phyloP scores from a whole-genome alignment of 2,329 filamentous ascomycete genomes.

The Emmonsiellopsis sp. region DNA sequence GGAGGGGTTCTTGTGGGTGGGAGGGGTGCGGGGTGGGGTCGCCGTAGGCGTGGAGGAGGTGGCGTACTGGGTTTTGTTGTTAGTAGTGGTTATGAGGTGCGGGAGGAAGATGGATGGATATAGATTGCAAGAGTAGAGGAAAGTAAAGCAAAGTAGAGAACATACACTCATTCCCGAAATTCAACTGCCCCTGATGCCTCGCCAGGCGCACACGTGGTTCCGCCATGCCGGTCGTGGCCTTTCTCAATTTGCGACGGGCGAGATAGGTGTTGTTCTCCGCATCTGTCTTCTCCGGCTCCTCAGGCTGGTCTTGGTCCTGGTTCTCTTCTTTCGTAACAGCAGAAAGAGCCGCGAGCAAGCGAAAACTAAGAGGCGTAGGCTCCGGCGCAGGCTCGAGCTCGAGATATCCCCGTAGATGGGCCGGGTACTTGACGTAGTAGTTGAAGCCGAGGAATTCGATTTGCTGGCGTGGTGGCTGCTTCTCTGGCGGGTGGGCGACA shows the following conservation, averaged over 20 bases:
- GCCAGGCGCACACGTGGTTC: slow-evolving; percentile 68
- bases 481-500: neutral
- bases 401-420: neutral
- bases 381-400: neutral
- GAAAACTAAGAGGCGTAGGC: neutral
- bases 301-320: neutral
- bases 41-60: slow-evolving; percentile 36
- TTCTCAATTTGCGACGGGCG: neutral
- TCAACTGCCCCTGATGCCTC: slow-evolving; percentile 75
- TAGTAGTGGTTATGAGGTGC: neutral
- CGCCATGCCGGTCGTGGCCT: slow-evolving; percentile 40
- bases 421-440: neutral
- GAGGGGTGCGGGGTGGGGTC: slow-evolving; percentile 43
- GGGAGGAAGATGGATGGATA: neutral
- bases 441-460: neutral
- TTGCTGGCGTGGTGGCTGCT: neutral
- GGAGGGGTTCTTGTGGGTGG: slow-evolving; percentile 66
- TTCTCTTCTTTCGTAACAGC: neutral
- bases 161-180: slow-evolving; percentile 64
- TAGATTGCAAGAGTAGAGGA: neutral
- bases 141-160: slow-evolving; percentile 5
- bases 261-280: neutral
- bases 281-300: neutral
- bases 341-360: no score
- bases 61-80: slow-evolving; percentile 22